phyloP scores from a whole-genome alignment of 768 basidiomycete genomes.

The Serpula lacrymans region DNA sequence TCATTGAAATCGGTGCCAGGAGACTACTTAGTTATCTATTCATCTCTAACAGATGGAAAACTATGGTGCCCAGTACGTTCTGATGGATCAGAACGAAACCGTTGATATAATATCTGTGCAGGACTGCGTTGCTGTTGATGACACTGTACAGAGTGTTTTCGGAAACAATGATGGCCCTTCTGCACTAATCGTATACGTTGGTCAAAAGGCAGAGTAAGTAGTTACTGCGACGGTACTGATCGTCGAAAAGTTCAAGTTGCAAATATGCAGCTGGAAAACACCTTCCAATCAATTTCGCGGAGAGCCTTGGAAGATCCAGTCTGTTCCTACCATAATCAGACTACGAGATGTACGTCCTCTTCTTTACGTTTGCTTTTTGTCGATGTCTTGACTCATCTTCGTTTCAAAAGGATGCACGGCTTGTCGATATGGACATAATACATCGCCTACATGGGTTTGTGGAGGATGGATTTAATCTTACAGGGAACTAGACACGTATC shows the following conservation, averaged over 20 bases:
- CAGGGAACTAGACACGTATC: too few relatives aligned
- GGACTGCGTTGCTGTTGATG: slow-evolving; percentile 70
- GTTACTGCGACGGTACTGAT: not conserved
- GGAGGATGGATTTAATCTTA: not conserved
- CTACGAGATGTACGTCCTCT: slow-evolving; percentile 47
- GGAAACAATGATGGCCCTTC: slow-evolving; percentile 39
- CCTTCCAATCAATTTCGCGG: slow-evolving; percentile 55
- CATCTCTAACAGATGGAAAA: slow-evolving; percentile 57
- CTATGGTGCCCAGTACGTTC: slow-evolving; percentile 70
- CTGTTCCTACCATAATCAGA: slow-evolving; percentile 67
- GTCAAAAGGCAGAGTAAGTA: slow-evolving; percentile 59
- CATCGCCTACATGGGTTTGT: slow-evolving; percentile 14
- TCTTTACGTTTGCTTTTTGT: too few relatives aligned
- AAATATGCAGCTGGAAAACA: slow-evolving; percentile 66
- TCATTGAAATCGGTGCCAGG: slow-evolving; percentile 42
- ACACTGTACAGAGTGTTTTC: slow-evolving; percentile 51
- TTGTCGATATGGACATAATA: slow-evolving; percentile 41
- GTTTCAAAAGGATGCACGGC: slow-evolving; percentile 34
- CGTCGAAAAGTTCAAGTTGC: too few relatives aligned
- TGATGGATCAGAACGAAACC: not conserved
- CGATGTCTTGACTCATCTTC: slow-evolving; percentile 3
- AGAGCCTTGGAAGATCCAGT: slow-evolving; percentile 56
- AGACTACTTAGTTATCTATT: slow-evolving; percentile 64
- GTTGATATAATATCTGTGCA: slow-evolving; percentile 14
- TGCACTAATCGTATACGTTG: slow-evolving; percentile 67